A percentile compares a stretch with the other conserved stretches of the same genome.
phyloP scores from a whole-genome alignment of 2,329 filamentous ascomycete genomes.

The Alternaria ventricosa region DNA sequence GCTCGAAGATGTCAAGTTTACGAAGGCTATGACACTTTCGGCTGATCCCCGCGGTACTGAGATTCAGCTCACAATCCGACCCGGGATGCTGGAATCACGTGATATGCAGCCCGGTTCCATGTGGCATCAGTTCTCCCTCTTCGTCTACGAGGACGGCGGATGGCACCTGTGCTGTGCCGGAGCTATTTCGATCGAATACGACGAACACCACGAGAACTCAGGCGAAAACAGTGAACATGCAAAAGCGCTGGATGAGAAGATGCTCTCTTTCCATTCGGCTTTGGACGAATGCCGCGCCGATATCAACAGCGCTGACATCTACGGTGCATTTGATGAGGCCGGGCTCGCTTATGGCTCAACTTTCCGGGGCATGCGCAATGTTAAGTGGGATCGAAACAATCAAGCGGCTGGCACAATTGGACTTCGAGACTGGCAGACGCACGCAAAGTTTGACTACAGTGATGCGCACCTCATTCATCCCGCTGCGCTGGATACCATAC shows the following conservation, averaged over 20 bases:
- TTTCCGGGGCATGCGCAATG: conserved; percentile 17
- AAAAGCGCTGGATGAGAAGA: neutral
- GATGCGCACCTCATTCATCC: conserved; percentile 26
- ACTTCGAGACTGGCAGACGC: conserved; percentile 14
- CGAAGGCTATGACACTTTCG: conserved; percentile 9
- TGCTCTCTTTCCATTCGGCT: neutral
- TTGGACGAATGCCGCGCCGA: neutral
- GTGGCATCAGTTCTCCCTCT: conserved; percentile 19
- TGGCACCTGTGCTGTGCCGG: conserved; percentile 38
- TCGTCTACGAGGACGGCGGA: conserved; percentile 4
- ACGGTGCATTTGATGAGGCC: conserved; percentile 10
- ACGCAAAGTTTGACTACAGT: neutral
- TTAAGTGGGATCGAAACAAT: conserved; percentile 7
- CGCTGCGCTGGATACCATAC: conserved; percentile 18
- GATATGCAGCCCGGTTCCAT: neutral
- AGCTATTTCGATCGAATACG: conserved; percentile 16
- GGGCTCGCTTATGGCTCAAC: conserved; percentile 21
- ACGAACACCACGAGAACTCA: neutral
- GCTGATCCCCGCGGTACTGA: conserved; percentile 13
- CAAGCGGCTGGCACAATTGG: conserved; percentile 10
- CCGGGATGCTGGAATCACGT: neutral
- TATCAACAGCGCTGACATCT: conserved; percentile 14
- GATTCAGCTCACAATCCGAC: conserved; percentile 16
- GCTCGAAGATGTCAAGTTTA: conserved; percentile 13
- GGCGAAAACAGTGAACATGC: neutral